phyloP scores from a whole-genome alignment of 108 stramenopile species.

The Fistulifera pelliculosa region DNA sequence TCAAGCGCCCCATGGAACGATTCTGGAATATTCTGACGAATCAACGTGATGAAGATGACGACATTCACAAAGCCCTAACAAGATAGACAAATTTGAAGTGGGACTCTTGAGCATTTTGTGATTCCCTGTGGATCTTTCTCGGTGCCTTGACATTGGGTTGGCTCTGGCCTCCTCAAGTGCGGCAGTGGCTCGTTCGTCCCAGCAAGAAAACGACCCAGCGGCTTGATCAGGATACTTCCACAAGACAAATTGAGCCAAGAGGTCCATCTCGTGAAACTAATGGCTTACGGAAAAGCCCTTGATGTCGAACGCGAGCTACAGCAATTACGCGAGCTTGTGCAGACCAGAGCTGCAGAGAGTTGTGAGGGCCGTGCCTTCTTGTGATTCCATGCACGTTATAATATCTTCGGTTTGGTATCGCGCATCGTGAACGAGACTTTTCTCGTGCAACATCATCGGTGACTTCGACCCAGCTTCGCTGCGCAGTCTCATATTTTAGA shows the following conservation, averaged over 20 bases:
- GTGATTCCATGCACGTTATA: too few species aligned
- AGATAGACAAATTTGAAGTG: background rate
- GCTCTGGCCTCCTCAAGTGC: conserved; percentile 71
- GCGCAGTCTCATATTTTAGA: too few species aligned
- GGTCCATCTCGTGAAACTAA: background rate
- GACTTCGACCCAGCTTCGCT: too few species aligned
- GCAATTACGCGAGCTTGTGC: too few species aligned
- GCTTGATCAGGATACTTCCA: background rate
- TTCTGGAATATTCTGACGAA: background rate
- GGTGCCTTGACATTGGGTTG: conserved; percentile 49
- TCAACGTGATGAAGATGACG: background rate
- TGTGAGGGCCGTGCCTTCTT: too few species aligned
- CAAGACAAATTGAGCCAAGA: background rate
- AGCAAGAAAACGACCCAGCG: too few species aligned
- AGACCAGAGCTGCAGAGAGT: too few species aligned
- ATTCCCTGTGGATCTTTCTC: conserved; percentile 61
- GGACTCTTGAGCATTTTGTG: conserved; percentile 26
- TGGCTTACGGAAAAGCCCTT: conserved; percentile 1
- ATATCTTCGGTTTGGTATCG: too few species aligned
- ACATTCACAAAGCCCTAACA: too few species aligned
- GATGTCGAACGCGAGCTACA: conserved; percentile 1
- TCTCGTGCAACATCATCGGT: too few species aligned
- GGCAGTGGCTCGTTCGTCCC: conserved; percentile 36
- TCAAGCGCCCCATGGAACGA: conserved; percentile 5
- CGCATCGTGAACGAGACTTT: too few species aligned